Percentiles rank a stretch among this genome's conserved stretches.
These are phyloP conservation scores for Clathrospora elynae DNA, from an alignment of 2,329 filamentous ascomycete species.

Conservation along the genomic window DNA sequence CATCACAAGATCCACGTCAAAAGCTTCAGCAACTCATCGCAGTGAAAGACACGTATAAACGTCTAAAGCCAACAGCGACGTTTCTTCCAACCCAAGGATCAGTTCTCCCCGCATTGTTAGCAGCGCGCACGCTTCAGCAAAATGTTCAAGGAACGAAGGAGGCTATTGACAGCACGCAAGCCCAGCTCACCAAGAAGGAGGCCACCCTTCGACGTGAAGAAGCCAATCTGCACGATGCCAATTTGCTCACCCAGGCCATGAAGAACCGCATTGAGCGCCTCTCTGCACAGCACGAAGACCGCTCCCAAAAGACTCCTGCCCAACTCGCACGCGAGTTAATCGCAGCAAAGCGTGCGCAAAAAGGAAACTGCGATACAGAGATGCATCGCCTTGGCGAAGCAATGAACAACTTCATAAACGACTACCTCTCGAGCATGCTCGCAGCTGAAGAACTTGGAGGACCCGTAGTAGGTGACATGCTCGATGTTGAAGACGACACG, in stretches of 20 bases:
- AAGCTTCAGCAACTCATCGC: constrained; percentile 54
- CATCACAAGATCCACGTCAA: constrained; percentile 42
- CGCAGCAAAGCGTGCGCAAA: constrained; percentile 64
- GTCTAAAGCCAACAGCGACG: constrained; percentile 65
- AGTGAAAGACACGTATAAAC: constrained; percentile 69
- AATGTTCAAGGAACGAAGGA: constrained; percentile 68
- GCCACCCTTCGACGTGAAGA: constrained; percentile 53
- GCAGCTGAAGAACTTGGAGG: constrained; percentile 84
- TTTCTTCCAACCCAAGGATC: constrained; percentile 71
- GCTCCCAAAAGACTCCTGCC: constrained; percentile 63
- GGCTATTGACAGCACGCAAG: constrained; percentile 57
- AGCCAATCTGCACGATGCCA: constrained; percentile 54
- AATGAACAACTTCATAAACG: constrained; percentile 72
- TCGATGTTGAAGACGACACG: constrained; percentile 64
- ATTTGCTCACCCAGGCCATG: constrained; percentile 54
- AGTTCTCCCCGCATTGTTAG: constrained; percentile 71
- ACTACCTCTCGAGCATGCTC: constrained; percentile 73
- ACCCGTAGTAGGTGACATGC: constrained; percentile 76
- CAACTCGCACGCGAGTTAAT: constrained; percentile 68
- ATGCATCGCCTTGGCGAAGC: constrained; percentile 66
- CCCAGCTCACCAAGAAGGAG: constrained; percentile 49
- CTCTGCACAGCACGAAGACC: constrained; percentile 61
- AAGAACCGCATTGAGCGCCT: constrained; percentile 65
- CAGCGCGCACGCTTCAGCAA: constrained; percentile 68
- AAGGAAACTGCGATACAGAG: constrained; percentile 64